Evolutionary conservation across 768 basidiomycete genomes (phyloP).

Genomic region (Austroboletus eburneus): DNA sequence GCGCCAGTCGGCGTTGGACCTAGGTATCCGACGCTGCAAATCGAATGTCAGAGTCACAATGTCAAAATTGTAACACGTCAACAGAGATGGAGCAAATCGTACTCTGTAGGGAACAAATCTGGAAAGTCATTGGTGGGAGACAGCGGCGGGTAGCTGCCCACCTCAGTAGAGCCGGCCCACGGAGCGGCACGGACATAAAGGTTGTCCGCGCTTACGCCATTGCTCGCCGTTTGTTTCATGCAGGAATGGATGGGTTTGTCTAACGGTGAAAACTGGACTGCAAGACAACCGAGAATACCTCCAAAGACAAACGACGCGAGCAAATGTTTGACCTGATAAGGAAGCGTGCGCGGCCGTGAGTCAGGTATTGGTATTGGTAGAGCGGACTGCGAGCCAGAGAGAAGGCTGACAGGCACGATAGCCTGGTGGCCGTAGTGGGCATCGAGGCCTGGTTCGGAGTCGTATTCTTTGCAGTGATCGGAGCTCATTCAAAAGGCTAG

Average conservation of each 20-base stretch:
- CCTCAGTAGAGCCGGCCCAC: conserved; percentile 67
- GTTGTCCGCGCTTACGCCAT: not conserved
- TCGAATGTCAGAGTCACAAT: too few species aligned
- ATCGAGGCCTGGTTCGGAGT: conserved; percentile 40
- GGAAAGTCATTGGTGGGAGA: conserved; percentile 72
- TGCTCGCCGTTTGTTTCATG: not conserved
- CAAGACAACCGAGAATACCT: conserved; percentile 48
- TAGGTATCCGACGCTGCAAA: conserved; percentile 59
- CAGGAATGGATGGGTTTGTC: conserved; percentile 10
- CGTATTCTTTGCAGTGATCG: conserved; percentile 22
- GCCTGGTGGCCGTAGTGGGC: not conserved
- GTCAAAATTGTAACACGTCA: not conserved
- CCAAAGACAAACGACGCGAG: conserved; percentile 42
- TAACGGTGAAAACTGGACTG: conserved; percentile 43
- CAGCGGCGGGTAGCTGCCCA: conserved; percentile 67
- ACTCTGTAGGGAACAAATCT: conserved; percentile 66
- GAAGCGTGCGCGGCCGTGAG: conserved; percentile 7
- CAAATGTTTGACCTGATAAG: conserved; percentile 32
- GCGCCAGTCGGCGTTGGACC: conserved; percentile 82
- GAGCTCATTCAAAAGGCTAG: conserved; percentile 11
- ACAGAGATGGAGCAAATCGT: not conserved
- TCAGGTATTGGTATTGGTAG: conserved; percentile 6
- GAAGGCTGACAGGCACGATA: conserved; percentile 35
- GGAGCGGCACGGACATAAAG: conserved; percentile 50
- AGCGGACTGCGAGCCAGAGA: conserved; percentile 24